Percentiles rank a stretch among this genome's conserved stretches.
Conservation (phyloP, 2,329 filamentous ascomycete species). For the Monosporascus sp. region DNA sequence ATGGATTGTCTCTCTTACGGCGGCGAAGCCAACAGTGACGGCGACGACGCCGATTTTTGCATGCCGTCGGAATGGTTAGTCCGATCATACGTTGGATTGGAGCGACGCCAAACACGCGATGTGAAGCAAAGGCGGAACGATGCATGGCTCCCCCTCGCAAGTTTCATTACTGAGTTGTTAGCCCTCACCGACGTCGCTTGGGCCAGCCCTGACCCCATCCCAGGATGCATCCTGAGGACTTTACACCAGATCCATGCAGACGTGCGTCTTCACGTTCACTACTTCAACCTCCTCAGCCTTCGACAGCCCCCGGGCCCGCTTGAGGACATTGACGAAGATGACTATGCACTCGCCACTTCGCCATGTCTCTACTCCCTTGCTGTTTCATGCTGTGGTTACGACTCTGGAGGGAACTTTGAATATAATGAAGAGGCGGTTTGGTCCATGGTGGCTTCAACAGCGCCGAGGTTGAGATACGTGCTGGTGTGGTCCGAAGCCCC, state of each 20-base stretch:
- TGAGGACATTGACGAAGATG: not conserved
- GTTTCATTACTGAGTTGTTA: not conserved
- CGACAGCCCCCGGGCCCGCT: not conserved
- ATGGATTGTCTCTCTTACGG: not conserved
- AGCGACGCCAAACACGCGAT: not conserved
- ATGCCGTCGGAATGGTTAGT: not conserved
- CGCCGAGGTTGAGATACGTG: not conserved
- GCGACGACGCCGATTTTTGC: not conserved
- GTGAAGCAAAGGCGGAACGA: not conserved
- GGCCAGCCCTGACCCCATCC: not conserved
- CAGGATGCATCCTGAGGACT: not conserved
- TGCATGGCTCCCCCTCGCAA: not conserved
- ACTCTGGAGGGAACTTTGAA: not conserved
- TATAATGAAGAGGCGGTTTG: not conserved
- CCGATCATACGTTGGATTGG: not conserved
- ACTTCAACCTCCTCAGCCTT: not conserved
- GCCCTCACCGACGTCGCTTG: not conserved
- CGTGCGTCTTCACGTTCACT: not conserved
- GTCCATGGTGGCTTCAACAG: not conserved
- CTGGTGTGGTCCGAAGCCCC: not conserved
- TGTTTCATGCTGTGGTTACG: not conserved
- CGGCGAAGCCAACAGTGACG: not conserved
- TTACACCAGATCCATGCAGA: not conserved
- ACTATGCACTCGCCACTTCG: not conserved
- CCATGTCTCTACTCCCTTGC: not conserved